Evolutionary conservation across 2,329 filamentous ascomycete species (phyloP).

Genomic region (Monilinia vaccinii-corymbosi): DNA sequence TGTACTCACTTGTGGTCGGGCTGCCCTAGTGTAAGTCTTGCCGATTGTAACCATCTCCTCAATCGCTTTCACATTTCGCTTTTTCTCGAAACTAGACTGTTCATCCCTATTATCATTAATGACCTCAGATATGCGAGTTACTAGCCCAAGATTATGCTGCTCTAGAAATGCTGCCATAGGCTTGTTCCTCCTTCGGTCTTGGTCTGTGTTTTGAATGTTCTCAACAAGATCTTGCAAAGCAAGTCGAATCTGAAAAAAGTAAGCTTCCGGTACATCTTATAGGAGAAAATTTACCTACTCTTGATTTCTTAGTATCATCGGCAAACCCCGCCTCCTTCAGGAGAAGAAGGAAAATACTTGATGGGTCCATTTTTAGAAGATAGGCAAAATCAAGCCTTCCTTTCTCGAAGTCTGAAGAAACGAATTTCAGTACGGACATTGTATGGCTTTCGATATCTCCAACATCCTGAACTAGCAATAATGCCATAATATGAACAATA

Average conservation of each 20-base stretch:
- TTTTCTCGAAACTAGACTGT: constrained; percentile 57
- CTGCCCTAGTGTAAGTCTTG: constrained; percentile 63
- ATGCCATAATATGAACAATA: constrained; percentile 47
- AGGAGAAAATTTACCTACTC: constrained; percentile 39
- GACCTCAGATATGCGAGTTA: constrained; percentile 69
- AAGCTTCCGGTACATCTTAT: background rate
- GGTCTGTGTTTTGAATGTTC: constrained; percentile 19
- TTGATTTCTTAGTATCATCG: constrained; percentile 43
- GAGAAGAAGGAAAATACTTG: constrained; percentile 69
- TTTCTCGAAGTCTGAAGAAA: constrained; percentile 61
- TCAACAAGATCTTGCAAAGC: constrained; percentile 35
- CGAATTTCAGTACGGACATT: constrained; percentile 57
- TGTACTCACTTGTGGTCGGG: constrained; percentile 76
- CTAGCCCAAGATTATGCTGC: constrained; percentile 75
- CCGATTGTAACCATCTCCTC: constrained; percentile 79
- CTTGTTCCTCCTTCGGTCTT: constrained; percentile 38
- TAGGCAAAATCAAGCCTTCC: constrained; percentile 45
- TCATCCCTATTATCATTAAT: constrained; percentile 59
- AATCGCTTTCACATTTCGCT: constrained; percentile 70
- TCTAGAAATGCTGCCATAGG: constrained; percentile 69
- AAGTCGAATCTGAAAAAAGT: constrained; percentile 23
- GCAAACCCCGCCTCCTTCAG: constrained; percentile 70
- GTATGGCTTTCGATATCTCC: constrained; percentile 53
- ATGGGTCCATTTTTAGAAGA: constrained; percentile 65
- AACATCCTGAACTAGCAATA: constrained; percentile 49